A percentile compares a stretch with the other conserved stretches of the same genome.
Conservation (phyloP, 1,139 yeast species). For the Scheffersomyces segobiensis region DNA sequence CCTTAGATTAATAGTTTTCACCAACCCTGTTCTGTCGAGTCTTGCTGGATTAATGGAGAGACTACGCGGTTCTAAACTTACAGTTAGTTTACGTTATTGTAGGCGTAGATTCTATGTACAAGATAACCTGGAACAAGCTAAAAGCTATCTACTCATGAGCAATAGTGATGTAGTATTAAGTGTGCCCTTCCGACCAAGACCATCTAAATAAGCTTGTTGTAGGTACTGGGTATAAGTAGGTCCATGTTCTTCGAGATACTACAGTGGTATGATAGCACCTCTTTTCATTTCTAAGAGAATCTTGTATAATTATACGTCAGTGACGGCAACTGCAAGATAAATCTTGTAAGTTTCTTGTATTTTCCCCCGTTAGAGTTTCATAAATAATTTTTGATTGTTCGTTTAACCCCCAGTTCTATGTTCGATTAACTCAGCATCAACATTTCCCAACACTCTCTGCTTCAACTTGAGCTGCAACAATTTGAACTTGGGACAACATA, state of each 20-base stretch:
- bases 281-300: too few species aligned
- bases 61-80: constrained; percentile 76
- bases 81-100: constrained; percentile 26
- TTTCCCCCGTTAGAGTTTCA: too few species aligned
- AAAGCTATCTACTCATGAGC: not conserved
- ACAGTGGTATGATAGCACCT: not conserved
- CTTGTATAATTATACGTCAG: too few species aligned
- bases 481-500: constrained; percentile 66
- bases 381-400: not conserved
- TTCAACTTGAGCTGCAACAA: constrained; percentile 57
- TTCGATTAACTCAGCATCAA: constrained; percentile 52
- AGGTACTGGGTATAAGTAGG: too few species aligned
- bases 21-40: constrained; percentile 66
- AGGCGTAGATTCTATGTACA: not conserved
- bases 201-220: not conserved
- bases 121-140: not conserved
- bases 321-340: too few species aligned
- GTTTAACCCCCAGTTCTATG: constrained; percentile 6
- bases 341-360: too few species aligned
- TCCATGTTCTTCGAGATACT: too few species aligned
- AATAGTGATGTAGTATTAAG: not conserved
- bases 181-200: not conserved
- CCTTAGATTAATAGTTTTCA: constrained; percentile 70
- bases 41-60: constrained; percentile 40
- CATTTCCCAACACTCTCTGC: constrained; percentile 51